phyloP scores from a whole-genome alignment of 352 stramenopile genomes.

The Pythium vanterpoolii region DNA sequence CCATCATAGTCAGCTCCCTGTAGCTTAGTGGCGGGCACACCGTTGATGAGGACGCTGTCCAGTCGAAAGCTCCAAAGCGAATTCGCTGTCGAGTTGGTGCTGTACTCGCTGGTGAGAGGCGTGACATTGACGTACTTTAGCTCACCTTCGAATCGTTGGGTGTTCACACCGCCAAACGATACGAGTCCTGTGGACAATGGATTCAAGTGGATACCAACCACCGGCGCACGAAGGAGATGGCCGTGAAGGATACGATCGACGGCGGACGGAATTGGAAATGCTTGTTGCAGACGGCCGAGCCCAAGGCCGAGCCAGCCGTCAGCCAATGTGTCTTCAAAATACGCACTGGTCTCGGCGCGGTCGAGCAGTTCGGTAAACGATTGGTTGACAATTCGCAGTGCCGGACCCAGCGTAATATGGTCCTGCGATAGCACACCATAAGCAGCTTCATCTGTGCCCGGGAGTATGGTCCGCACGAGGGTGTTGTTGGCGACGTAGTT shows the following conservation, averaged over 20 bases:
- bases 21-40: neutral
- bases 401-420: neutral
- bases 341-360: neutral
- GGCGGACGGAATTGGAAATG: slow-evolving; percentile 3
- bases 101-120: neutral
- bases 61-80: slow-evolving; percentile 8
- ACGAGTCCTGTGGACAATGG: slow-evolving; percentile 11
- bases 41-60: slow-evolving; percentile 10
- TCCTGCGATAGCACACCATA: slow-evolving; percentile 15
- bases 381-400: neutral
- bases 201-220: slow-evolving; percentile 18
- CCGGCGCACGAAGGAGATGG: neutral
- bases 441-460: neutral
- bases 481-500: slow-evolving; percentile 20
- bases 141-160: slow-evolving; percentile 3
- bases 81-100: neutral
- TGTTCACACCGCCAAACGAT: slow-evolving; percentile 10
- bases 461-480: slow-evolving; percentile 9
- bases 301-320: slow-evolving; percentile 17
- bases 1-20: neutral
- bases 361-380: slow-evolving; percentile 10
- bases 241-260: neutral
- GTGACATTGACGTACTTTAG: slow-evolving; percentile 12
- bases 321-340: slow-evolving; percentile 9
- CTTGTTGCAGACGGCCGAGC: neutral